A percentile compares a stretch with the other conserved stretches of the same genome.
Evolutionary conservation across 2,329 filamentous ascomycete genomes (phyloP).

Genomic region (Chalaropsis ovoidea): DNA sequence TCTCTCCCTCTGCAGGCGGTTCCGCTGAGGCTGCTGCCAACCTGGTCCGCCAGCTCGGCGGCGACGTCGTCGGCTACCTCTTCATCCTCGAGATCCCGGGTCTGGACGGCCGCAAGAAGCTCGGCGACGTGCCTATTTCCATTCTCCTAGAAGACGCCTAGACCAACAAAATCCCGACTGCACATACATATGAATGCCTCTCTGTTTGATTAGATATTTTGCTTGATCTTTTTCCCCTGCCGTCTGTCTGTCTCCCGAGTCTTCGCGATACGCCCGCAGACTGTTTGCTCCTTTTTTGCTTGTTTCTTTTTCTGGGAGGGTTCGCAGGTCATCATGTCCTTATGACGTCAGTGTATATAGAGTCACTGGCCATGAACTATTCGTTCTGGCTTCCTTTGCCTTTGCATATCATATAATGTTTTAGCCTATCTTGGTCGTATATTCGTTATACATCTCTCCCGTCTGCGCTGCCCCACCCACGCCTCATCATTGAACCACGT

Average conservation of each 20-base stretch:
- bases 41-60: conserved; percentile 77
- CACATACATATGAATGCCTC: conserved; percentile 5
- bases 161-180: conserved; percentile 21
- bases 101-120: conserved; percentile 82
- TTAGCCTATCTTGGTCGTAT: conserved; percentile 6
- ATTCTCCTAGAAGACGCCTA: conserved; percentile 60
- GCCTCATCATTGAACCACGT: conserved; percentile 33
- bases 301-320: neutral
- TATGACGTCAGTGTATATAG: conserved; percentile 7
- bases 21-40: conserved; percentile 80
- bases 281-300: neutral
- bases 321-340: neutral
- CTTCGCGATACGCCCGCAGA: neutral
- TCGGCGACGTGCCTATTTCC: conserved; percentile 64
- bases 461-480: neutral
- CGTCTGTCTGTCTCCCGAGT: neutral
- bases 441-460: neutral
- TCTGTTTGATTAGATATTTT: neutral
- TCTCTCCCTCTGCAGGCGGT: conserved; percentile 51
- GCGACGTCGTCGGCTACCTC: conserved; percentile 74
- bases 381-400: neutral
- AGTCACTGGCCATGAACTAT: conserved; percentile 1
- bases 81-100: conserved; percentile 95
- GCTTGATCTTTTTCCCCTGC: neutral
- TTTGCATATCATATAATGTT: neutral